Evolutionary conservation across 345 rosid genomes (phyloP).

Genomic region (Hypericum perforatum): DNA sequence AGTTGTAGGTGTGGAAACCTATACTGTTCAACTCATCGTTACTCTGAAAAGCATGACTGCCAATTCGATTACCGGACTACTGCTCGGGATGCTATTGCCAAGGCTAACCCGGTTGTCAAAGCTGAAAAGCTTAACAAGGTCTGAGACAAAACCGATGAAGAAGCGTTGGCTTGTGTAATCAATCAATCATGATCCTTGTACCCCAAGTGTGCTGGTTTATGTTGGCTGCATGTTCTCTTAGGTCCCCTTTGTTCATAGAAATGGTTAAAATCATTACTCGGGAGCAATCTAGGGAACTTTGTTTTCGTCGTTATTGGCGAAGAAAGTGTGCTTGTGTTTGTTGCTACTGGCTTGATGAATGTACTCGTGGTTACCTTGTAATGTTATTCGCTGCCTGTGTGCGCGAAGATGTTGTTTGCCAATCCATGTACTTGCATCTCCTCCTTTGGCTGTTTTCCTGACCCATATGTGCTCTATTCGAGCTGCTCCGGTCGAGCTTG

Average conservation of each 20-base stretch:
- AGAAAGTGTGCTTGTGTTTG: too few relatives aligned
- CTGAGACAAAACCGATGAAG: background rate
- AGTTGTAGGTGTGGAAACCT: constrained; percentile 51
- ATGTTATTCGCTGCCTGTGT: too few relatives aligned
- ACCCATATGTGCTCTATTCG: too few relatives aligned
- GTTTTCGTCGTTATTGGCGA: background rate
- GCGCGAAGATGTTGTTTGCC: too few relatives aligned
- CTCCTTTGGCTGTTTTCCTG: too few relatives aligned
- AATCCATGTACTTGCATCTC: too few relatives aligned
- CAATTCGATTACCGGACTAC: constrained; percentile 50
- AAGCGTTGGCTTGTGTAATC: constrained; percentile 1
- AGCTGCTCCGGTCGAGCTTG: too few relatives aligned
- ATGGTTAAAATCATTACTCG: background rate
- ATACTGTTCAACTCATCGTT: constrained; percentile 60
- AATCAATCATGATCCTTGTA: background rate
- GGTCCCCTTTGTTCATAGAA: background rate
- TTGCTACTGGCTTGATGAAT: too few relatives aligned
- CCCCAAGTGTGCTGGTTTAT: background rate
- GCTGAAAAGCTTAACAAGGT: constrained; percentile 76
- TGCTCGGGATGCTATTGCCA: constrained; percentile 48
- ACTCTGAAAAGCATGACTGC: constrained; percentile 64
- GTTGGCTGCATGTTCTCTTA: background rate
- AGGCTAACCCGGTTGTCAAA: constrained; percentile 50
- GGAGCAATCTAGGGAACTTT: background rate
- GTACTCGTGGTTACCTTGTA: too few relatives aligned